A percentile compares a stretch with the other conserved stretches of the same genome.
Conservation (phyloP, 2,329 filamentous ascomycete genomes). For the Sclerotinia sclerotiorum region DNA sequence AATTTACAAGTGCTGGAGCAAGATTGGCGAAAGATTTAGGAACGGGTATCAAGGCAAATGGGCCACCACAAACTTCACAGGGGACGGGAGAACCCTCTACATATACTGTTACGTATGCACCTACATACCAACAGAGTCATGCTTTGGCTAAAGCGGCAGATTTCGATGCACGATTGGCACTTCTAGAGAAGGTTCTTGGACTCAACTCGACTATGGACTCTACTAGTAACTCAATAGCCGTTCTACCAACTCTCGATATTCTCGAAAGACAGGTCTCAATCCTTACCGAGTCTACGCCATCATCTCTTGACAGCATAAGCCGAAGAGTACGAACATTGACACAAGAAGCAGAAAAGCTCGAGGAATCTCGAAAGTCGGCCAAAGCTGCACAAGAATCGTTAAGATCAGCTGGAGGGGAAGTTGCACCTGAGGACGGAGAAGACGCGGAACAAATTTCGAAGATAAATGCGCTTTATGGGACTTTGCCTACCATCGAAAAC, state of each 20-base stretch:
- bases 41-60: conserved; percentile 37
- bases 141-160: conserved; percentile 78
- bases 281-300: conserved; percentile 69
- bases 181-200: conserved; percentile 79
- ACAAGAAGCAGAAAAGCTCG: conserved; percentile 70
- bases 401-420: conserved; percentile 42
- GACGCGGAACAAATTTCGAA: conserved; percentile 76
- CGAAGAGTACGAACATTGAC: conserved; percentile 68
- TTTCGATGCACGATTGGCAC: conserved; percentile 77
- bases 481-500: conserved; percentile 83
- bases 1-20: conserved; percentile 26
- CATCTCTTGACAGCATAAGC: conserved; percentile 70
- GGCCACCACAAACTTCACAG: conserved; percentile 31
- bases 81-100: conserved; percentile 46
- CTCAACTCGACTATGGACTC: conserved; percentile 67
- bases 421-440: conserved; percentile 48
- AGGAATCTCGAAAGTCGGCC: conserved; percentile 62
- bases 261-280: conserved; percentile 79
- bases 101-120: conserved; percentile 65
- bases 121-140: conserved; percentile 64
- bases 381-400: conserved; percentile 62
- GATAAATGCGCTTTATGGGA: conserved; percentile 87
- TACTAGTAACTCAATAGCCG: conserved; percentile 60
- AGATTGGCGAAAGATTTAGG: conserved; percentile 39
- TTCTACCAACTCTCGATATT: conserved; percentile 77